A percentile compares a stretch with the other conserved stretches of the same genome.
Evolutionary conservation across 352 stramenopile genomes (phyloP).

Genomic region (Phytophthora megakarya): DNA sequence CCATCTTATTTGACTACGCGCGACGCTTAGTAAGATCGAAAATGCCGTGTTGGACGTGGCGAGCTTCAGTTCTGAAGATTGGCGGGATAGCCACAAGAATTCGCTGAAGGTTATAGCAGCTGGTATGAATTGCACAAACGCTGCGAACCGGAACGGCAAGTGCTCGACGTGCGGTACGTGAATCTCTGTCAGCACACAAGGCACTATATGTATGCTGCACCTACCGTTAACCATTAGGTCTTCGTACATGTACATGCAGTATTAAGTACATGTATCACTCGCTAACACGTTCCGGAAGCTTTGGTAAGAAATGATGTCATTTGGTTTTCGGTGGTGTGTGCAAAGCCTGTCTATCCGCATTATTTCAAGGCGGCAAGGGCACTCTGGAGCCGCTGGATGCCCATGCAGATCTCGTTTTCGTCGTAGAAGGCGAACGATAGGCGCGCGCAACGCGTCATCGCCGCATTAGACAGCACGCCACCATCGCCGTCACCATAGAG

Average conservation of each 20-base stretch:
- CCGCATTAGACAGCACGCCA: slow-evolving; percentile 25
- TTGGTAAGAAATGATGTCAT: slow-evolving; percentile 27
- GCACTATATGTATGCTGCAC: no score
- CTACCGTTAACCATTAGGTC: no score
- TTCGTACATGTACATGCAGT: neutral
- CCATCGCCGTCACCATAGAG: slow-evolving; percentile 23
- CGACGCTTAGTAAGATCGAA: slow-evolving; percentile 14
- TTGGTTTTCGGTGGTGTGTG: slow-evolving; percentile 14
- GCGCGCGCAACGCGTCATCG: slow-evolving; percentile 52
- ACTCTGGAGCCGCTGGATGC: slow-evolving; percentile 52
- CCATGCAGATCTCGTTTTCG: slow-evolving; percentile 70
- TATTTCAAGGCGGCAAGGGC: slow-evolving; percentile 41
- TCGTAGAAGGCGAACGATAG: slow-evolving; percentile 87
- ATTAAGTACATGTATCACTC: slow-evolving; percentile 2
- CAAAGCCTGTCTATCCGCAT: slow-evolving; percentile 7
- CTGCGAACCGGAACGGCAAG: slow-evolving; percentile 3
- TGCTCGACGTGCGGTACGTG: neutral
- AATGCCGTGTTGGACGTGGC: slow-evolving; percentile 26
- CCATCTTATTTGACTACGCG: slow-evolving; percentile 29
- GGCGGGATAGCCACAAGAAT: slow-evolving; percentile 35
- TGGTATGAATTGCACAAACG: slow-evolving; percentile 31
- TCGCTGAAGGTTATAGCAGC: slow-evolving; percentile 17
- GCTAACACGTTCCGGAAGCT: slow-evolving; percentile 26
- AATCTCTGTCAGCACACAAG: no score
- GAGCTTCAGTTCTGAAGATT: slow-evolving; percentile 30